Evolutionary conservation across 1,139 yeast species (phyloP).

Genomic region (Saccharomycopsis hybrid): DNA sequence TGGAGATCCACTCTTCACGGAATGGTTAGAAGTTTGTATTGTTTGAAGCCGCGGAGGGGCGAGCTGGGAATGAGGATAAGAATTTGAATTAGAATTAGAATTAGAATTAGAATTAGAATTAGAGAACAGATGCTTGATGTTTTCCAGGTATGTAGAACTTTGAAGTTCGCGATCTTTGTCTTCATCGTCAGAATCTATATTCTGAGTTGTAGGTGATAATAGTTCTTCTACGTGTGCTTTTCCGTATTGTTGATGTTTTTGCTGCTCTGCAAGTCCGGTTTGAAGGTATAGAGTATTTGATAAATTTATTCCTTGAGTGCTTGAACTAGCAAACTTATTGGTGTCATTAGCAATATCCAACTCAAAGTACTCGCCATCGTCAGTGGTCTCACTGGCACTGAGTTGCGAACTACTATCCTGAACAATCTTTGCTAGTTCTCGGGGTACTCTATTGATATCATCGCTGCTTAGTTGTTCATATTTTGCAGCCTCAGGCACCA

Average conservation of each 20-base stretch:
- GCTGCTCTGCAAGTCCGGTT: background rate
- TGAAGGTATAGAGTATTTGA: background rate
- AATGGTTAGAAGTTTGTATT: no score
- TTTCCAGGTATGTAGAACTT: no score
- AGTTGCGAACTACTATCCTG: conserved; percentile 3
- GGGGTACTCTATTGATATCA: background rate
- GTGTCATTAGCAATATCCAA: conserved; percentile 14
- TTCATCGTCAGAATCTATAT: no score
- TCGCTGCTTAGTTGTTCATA: no score
- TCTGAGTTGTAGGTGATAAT: background rate
- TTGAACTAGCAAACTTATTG: background rate
- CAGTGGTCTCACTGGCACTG: background rate
- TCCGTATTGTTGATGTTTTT: background rate
- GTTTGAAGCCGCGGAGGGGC: no score
- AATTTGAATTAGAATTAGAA: no score
- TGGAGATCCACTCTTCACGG: no score
- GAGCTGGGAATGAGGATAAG: no score
- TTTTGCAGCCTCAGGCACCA: background rate
- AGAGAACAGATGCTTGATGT: no score
- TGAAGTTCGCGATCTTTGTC: no score
- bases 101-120: no score
- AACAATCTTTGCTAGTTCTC: background rate
- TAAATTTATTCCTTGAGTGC: background rate
- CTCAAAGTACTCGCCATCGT: conserved; percentile 13
- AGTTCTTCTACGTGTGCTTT: background rate